Evolutionary conservation across 768 basidiomycete species (phyloP).

Genomic region (Exidia glandulosa): DNA sequence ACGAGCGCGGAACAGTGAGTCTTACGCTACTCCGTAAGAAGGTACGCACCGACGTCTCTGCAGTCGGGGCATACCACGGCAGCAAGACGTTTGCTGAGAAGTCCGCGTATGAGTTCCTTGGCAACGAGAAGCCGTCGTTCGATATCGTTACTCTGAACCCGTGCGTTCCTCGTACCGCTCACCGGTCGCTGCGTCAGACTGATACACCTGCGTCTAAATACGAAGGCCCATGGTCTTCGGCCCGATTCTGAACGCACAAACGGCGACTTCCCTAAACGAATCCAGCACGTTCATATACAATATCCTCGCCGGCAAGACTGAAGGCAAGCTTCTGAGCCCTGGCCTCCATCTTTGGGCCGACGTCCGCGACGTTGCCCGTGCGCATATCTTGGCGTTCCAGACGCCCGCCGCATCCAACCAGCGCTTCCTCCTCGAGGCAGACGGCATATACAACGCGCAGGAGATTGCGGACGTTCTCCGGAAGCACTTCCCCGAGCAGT

Average conservation of each 20-base stretch:
- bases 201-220: not conserved
- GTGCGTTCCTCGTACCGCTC: not conserved
- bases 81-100: constrained; percentile 6
- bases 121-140: constrained; percentile 4
- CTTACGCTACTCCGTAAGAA: too few species aligned
- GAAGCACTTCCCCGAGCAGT: constrained; percentile 1
- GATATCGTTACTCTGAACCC: constrained; percentile 6
- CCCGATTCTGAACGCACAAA: constrained; percentile 2
- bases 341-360: constrained; percentile 28
- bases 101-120: constrained; percentile 5
- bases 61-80: not conserved
- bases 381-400: constrained; percentile 42
- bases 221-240: constrained; percentile 2
- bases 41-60: not conserved
- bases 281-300: not conserved
- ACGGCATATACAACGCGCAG: not conserved
- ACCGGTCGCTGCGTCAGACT: not conserved
- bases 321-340: not conserved
- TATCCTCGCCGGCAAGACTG: not conserved
- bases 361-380: constrained; percentile 44
- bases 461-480: constrained; percentile 4
- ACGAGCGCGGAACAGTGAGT: too few species aligned
- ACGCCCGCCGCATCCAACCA: constrained; percentile 43
- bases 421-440: constrained; percentile 40
- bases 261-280: not conserved